Percentiles rank a stretch among this genome's conserved stretches.
phyloP scores from a whole-genome alignment of 257 asterid species.

The Verbena officinalis region DNA sequence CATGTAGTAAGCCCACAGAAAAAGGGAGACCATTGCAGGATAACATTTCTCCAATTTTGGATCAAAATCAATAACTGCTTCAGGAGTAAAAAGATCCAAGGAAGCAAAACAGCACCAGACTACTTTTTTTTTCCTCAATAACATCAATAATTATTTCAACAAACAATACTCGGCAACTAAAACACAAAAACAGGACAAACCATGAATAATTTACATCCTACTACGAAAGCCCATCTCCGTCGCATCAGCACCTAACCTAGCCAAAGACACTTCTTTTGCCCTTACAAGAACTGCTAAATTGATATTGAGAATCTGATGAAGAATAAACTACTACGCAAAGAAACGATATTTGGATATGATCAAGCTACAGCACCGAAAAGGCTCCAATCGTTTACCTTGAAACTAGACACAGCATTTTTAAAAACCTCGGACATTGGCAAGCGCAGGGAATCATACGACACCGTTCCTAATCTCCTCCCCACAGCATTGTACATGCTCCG shows the following conservation, averaged over 20 bases:
- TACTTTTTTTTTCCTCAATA: too few species aligned
- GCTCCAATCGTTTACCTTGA: slow-evolving; percentile 83
- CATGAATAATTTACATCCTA: slow-evolving; percentile 12
- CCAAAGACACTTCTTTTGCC: background rate
- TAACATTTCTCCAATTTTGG: too few species aligned
- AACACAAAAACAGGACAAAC: background rate
- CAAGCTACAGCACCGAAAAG: slow-evolving; percentile 61
- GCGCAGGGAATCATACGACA: too few species aligned
- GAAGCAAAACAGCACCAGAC: too few species aligned
- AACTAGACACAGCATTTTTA: slow-evolving; percentile 63
- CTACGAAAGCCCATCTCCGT: background rate
- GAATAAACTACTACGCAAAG: background rate
- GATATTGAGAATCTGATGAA: background rate
- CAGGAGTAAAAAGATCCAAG: too few species aligned
- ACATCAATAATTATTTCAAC: background rate
- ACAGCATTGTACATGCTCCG: too few species aligned
- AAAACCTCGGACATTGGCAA: slow-evolving; percentile 84
- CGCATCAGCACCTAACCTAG: background rate
- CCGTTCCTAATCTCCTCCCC: too few species aligned
- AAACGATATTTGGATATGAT: slow-evolving; percentile 14
- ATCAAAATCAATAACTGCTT: too few species aligned
- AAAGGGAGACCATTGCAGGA: too few species aligned
- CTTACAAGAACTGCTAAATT: background rate
- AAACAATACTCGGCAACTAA: background rate
- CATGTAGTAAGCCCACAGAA: too few species aligned